Evolutionary conservation across 1,284 basidiomycete genomes (phyloP).

Genomic region (Ustilago cynodontis): DNA sequence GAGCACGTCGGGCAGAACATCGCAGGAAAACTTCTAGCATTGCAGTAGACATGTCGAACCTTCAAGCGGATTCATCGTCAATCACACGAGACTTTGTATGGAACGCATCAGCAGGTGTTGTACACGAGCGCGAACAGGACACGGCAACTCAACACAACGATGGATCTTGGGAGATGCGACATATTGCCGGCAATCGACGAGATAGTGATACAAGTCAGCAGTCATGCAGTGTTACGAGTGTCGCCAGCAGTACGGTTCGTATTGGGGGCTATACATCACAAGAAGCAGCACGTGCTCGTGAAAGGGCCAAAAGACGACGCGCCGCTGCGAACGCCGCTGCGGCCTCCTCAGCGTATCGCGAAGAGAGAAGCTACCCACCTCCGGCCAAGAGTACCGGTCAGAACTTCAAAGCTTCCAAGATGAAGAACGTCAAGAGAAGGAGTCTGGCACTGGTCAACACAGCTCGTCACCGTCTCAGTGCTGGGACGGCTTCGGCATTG

Average conservation of each 20-base stretch:
- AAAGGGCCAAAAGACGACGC: constrained; percentile 18
- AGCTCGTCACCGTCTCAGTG: constrained; percentile 28
- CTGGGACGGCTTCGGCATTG: constrained; percentile 31
- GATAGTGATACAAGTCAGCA: constrained; percentile 27
- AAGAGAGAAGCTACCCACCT: constrained; percentile 20
- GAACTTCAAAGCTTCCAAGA: constrained; percentile 14
- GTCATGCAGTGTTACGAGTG: constrained; percentile 24
- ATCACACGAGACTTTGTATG: constrained; percentile 40
- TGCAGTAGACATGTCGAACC: constrained; percentile 35
- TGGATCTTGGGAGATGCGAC: constrained; percentile 15
- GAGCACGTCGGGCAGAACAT: constrained; percentile 35
- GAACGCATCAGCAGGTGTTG: constrained; percentile 22
- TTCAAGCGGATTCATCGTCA: constrained; percentile 4
- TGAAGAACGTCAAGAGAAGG: constrained; percentile 26
- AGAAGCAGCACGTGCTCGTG: constrained; percentile 39
- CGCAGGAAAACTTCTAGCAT: constrained; percentile 21
- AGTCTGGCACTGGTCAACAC: constrained; percentile 41
- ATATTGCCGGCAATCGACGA: constrained; percentile 9
- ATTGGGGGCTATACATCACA: constrained; percentile 41
- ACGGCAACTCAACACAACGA: not conserved
- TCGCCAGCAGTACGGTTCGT: constrained; percentile 38
- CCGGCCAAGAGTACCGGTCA: constrained; percentile 33
- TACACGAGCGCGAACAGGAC: constrained; percentile 25
- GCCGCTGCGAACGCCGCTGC: constrained; percentile 4
- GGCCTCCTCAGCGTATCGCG: not conserved